phyloP scores from a whole-genome alignment of 2,329 filamentous ascomycete species.

The Monosporascus sp. region DNA sequence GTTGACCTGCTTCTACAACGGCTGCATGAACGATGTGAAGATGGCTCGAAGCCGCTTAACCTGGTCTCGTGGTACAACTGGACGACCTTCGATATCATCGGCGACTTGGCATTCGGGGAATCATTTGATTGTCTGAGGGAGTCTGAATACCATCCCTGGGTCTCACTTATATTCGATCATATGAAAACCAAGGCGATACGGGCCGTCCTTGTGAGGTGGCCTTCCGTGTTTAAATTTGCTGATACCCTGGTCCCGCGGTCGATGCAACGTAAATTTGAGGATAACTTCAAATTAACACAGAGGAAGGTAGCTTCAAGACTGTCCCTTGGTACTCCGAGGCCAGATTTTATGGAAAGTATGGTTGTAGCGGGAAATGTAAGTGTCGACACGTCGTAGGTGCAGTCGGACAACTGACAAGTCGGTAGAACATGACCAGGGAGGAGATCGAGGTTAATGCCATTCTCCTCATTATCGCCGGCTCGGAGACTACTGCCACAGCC shows the following conservation, averaged over 20 bases:
- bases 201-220: too few species aligned
- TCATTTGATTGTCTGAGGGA: conserved; percentile 1
- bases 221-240: too few species aligned
- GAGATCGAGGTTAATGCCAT: neutral
- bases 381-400: neutral
- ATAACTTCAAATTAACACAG: too few species aligned
- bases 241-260: too few species aligned
- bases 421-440: neutral
- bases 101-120: conserved; percentile 2
- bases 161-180: neutral
- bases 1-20: conserved; percentile 22
- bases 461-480: neutral
- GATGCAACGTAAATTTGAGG: too few species aligned
- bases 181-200: neutral
- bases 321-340: too few species aligned
- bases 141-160: neutral
- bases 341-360: too few species aligned
- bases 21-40: conserved; percentile 13
- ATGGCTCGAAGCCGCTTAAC: neutral
- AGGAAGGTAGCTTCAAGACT: too few species aligned
- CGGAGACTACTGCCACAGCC: neutral
- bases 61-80: conserved; percentile 2
- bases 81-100: conserved; percentile 2
- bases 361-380: too few species aligned
- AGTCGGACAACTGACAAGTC: neutral